A percentile compares a stretch with the other conserved stretches of the same genome.
Conservation (phyloP, 208 protist species). For the Crithidia fasciculata region DNA sequence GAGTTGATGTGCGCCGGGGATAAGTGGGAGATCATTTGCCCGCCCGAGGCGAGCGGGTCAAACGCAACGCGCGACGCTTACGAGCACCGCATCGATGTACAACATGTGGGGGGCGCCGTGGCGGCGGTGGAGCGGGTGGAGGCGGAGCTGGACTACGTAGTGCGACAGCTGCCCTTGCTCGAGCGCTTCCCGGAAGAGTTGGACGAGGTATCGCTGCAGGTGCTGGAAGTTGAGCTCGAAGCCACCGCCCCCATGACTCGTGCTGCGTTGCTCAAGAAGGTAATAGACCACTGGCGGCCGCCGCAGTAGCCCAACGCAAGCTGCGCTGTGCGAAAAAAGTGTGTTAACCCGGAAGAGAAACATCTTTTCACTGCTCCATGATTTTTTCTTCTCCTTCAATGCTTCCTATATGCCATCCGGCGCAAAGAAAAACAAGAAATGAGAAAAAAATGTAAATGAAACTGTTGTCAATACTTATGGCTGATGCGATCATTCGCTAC, state of each 20-base stretch:
- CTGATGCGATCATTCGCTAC: too few species aligned
- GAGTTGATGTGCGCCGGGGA: constrained; percentile 47
- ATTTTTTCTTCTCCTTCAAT: too few species aligned
- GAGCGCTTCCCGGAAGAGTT: neutral
- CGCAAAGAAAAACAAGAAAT: too few species aligned
- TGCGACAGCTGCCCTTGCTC: neutral
- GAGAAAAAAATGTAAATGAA: too few species aligned
- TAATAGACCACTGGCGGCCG: neutral
- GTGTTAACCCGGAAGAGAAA: neutral
- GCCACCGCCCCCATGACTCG: constrained; percentile 1
- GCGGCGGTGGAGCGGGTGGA: constrained; percentile 3
- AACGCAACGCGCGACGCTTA: neutral
- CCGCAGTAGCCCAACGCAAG: too few species aligned
- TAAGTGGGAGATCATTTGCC: constrained; percentile 52
- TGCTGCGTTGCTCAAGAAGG: neutral
- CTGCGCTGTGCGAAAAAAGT: neutral
- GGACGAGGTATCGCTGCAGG: neutral
- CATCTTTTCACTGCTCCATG: too few species aligned
- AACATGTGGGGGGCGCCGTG: neutral
- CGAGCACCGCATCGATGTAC: constrained; percentile 12
- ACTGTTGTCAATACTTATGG: too few species aligned
- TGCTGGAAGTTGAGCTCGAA: neutral
- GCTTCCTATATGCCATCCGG: too few species aligned
- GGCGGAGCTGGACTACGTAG: constrained; percentile 16
- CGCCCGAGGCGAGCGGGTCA: constrained; percentile 9